Conservation (phyloP, 177 flowering plant species). For the Tripterygium wilfordii region DNA sequence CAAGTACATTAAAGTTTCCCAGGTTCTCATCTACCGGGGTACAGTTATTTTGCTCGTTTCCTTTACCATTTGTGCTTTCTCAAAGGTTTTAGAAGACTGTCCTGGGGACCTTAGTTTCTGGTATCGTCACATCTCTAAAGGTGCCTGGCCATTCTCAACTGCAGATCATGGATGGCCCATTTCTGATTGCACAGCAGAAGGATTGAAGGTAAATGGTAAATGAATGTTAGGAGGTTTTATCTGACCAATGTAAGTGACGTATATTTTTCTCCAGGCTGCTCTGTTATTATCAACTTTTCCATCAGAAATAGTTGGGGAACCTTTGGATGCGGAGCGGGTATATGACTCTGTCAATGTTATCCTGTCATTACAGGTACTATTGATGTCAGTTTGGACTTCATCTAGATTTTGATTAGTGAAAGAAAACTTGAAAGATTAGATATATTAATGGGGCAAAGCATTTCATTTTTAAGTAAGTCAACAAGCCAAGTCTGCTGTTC, state of each 20-base stretch:
- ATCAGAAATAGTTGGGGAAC: slow-evolving; percentile 31
- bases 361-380: slow-evolving; percentile 50
- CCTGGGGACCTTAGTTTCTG: slow-evolving; percentile 58
- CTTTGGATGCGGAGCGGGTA: slow-evolving; percentile 21
- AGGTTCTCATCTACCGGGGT: too few relatives aligned
- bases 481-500: too few relatives aligned
- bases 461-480: too few relatives aligned
- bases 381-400: too few relatives aligned
- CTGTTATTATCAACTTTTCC: slow-evolving; percentile 29
- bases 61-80: too few relatives aligned
- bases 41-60: too few relatives aligned
- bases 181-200: slow-evolving; percentile 93
- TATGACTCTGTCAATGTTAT: slow-evolving; percentile 46
- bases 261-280: slow-evolving; percentile 26
- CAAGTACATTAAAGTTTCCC: too few relatives aligned
- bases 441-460: too few relatives aligned
- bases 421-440: too few relatives aligned
- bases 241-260: neutral
- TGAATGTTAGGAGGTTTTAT: neutral
- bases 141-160: slow-evolving; percentile 95
- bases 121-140: slow-evolving; percentile 93
- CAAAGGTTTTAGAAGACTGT: slow-evolving; percentile 60
- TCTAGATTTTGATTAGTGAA: too few relatives aligned
- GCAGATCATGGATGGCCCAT: slow-evolving; percentile 95
- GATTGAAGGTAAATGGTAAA: slow-evolving; percentile 53